phyloP scores from a whole-genome alignment of 2,329 filamentous ascomycete species.

The Clarireedia paspali region DNA sequence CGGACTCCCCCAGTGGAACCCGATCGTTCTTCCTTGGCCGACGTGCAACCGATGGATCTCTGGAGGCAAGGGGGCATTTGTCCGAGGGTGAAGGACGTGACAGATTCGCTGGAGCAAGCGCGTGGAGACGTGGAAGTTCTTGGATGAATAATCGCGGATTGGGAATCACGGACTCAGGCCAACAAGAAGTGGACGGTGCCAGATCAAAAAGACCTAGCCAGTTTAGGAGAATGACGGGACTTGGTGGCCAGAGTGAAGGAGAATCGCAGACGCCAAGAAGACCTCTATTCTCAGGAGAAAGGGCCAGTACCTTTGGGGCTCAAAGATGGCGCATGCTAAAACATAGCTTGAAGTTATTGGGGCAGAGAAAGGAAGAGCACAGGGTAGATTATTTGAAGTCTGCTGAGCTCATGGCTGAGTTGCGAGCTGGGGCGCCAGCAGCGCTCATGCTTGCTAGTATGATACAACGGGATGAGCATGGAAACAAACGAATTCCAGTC shows the following conservation, averaged over 20 bases:
- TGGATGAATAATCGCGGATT: constrained; percentile 40
- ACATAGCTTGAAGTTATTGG: constrained; percentile 71
- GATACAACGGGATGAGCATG: constrained; percentile 95
- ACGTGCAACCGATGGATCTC: constrained; percentile 53
- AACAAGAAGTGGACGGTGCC: constrained; percentile 42
- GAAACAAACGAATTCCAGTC: constrained; percentile 89
- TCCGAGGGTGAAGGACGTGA: constrained; percentile 72
- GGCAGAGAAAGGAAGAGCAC: constrained; percentile 73
- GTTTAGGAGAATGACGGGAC: constrained; percentile 51
- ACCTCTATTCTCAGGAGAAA: constrained; percentile 53
- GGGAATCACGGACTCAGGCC: constrained; percentile 42
- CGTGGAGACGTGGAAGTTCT: constrained; percentile 49
- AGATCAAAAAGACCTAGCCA: constrained; percentile 52
- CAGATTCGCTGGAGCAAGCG: constrained; percentile 45
- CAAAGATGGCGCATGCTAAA: constrained; percentile 93
- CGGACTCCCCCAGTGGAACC: constrained; percentile 23
- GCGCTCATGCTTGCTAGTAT: constrained; percentile 93
- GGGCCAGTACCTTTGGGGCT: constrained; percentile 64
- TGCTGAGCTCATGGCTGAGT: constrained; percentile 89
- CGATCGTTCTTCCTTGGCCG: constrained; percentile 44
- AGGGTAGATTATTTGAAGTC: constrained; percentile 92
- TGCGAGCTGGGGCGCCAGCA: constrained; percentile 85
- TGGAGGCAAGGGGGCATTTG: constrained; percentile 54
- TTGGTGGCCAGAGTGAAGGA: constrained; percentile 58
- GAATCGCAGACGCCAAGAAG: constrained; percentile 52